Evolutionary conservation across 495 filamentous ascomycete genomes (phyloP), one percentile per base, ranked within the genome.

Genomic region (Darksidea phi): DNA sequence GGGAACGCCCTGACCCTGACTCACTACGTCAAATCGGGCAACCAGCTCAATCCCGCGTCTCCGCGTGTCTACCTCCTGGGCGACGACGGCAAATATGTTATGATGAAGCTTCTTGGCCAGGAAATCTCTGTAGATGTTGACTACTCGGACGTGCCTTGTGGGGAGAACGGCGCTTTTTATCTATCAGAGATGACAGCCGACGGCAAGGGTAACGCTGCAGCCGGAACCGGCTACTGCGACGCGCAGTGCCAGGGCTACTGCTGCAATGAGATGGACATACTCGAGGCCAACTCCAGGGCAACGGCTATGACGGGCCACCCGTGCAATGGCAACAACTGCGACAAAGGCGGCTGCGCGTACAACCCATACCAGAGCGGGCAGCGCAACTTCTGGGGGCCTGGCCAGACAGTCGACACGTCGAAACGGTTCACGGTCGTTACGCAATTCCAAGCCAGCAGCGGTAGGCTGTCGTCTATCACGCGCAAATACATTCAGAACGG

Each of bases 321-420:
- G 12, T 89, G 86, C 76, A 78, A 76, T 60, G 75, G 68, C 64
- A 73, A 80, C 45, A 74, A 70, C 26, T 91, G 88, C 70, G 88
- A 91, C 70, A 82, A 87, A 59, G 84, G 85, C 67, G 86, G 86
- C 55, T 91, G 88, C 72, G 87, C 89, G 70, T 89, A 87, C 84
- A 91, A 91, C 82, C 73, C 82, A 15, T 89, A 84, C 83, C 84
- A 84, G 65, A 76, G 82, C 74, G 85, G 86, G 52, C 76, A 83
- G 74, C 78, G 66, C 13, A 70, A 68, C 70, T 89, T 85, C 80
- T 88, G 80, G 75, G 86, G 85, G 50, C 80, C 80, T 67, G 77
- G 75, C 75, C 36, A 25, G 41, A 84, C 72, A n/a, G 71, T 89
- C 67, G 82, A 89, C 75, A 86, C 86, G 60, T 79, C 72, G 61